These are phyloP conservation scores for Moniliophthora roreri DNA, from an alignment of 1,284 basidiomycete genomes.

Conservation along the genomic window DNA sequence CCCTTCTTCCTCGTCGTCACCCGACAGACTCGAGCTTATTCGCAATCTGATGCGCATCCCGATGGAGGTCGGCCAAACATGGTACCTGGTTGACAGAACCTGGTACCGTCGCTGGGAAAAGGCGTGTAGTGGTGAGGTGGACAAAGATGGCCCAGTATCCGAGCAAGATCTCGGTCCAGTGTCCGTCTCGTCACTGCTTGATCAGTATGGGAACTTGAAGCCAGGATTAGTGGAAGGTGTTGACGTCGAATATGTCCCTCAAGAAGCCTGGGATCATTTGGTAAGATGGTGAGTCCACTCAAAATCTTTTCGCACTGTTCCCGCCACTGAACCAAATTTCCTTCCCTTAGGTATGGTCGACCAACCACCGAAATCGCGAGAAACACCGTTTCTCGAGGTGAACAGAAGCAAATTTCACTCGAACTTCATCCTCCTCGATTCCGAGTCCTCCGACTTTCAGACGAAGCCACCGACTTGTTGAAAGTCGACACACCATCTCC, in stretches of 20 bases:
- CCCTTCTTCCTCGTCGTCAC: slow-evolving; percentile 22
- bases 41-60: slow-evolving; percentile 41
- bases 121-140: slow-evolving; percentile 63
- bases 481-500: slow-evolving; percentile 23
- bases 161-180: slow-evolving; percentile 72
- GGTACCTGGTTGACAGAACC: slow-evolving; percentile 70
- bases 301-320: slow-evolving; percentile 7
- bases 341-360: slow-evolving; percentile 66
- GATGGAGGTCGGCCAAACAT: slow-evolving; percentile 68
- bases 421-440: slow-evolving; percentile 81
- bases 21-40: slow-evolving; percentile 51
- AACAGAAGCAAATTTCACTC: slow-evolving; percentile 53
- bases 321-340: slow-evolving; percentile 3
- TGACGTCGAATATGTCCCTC: slow-evolving; percentile 80
- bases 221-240: slow-evolving; percentile 59
- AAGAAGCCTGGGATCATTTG: slow-evolving; percentile 72
- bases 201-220: slow-evolving; percentile 50
- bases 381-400: slow-evolving; percentile 63
- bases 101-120: slow-evolving; percentile 80
- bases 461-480: slow-evolving; percentile 20
- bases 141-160: slow-evolving; percentile 62
- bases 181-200: slow-evolving; percentile 68
- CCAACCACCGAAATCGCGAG: slow-evolving; percentile 57
- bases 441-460: slow-evolving; percentile 53
- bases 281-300: slow-evolving; percentile 55